Base-by-base conservation (phyloP, 2,329 filamentous ascomycete species). In the Daldinia eschscholtzii region DNA sequence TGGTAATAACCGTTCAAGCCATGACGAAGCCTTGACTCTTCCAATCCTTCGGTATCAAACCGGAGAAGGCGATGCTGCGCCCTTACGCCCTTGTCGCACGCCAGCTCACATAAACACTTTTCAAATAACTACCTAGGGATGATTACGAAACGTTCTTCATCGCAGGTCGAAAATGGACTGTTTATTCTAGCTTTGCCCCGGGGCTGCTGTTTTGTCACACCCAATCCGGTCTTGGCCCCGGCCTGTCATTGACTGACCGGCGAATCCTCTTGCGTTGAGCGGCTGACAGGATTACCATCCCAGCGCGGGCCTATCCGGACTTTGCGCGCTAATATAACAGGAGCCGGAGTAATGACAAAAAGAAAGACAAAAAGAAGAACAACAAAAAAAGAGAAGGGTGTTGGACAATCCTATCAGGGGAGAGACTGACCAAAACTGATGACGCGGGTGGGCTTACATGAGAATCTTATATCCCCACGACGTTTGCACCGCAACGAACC, bases 211-310 rank as follows among this genome's bases (percentile, higher is more conserved):
- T 41, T 26, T 65, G 57, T 62, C 53, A 56, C 35, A 55, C 55
- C 44, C 35, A 59, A 52, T 37, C 46, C 59, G 62, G 63, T 28
- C 62, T 66, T 66, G 52, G 67, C 56, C 56, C 41, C 37, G 63
- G 13, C 35, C 28, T 61, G 33, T 46, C 37, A 69, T 66, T 62
- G 63, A 67, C 64, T 42, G 26, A 12, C 26, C 62, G 44, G 67
- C 30, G 53, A 42, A 67, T 62, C 58, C 53, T 60, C 53, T 62
- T 59, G 58, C 28, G 26, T 37, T 41, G 33, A 57, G 60, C 60
- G 48, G 67, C 67, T 67, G 64, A 59, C 41, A 65, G 67, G 64
- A 70, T 70, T 42, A 35, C 10, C 6, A 70, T 53, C 64, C 67
- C 35, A 42, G 53, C 37, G 56, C 57, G 55, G 59, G 37, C 28